Evolutionary conservation across 148 eudicot genomes (phyloP), one percentile per base, ranked within the genome.

Genomic region (Tetragonia tetragonoides): DNA sequence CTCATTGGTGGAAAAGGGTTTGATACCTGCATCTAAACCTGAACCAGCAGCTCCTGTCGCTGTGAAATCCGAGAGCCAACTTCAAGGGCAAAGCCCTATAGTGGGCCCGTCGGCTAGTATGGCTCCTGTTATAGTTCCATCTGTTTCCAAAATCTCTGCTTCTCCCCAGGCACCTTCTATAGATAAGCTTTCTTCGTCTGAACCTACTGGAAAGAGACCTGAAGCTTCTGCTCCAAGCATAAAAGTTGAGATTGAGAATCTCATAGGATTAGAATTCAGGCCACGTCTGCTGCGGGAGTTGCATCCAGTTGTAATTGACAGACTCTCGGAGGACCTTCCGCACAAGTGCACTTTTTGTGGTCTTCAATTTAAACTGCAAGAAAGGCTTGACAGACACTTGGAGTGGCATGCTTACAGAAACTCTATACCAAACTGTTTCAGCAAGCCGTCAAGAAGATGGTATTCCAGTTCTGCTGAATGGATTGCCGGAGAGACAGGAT

Each of bases 1-100:
- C 81, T 75, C 99, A 69, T 86, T 95, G 85, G 84, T 95, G 71
- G 89, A 92, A 12, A 93, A 88, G 78, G 99, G 99, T 62, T 85
- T 95, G 84, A 89, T 95, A 77, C 80, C 92, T 84, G 83, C 94
- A 28, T 84, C 99, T 10, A 87, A 87, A 67, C 73, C 83, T 37
- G 91, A 95, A 80, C 74, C 89, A 75, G 15, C 71, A 1, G 21
- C 81, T 66, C 76, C 86, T 54, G 67, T 65, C 68, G n/a, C 86
- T 66, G 3, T 57, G 68, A 39, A 72, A 38, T 62, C 80, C n/a
- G 73, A 77, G 23, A 66, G 62, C 61, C 77, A 74, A 70, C 68
- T 73, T 68, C 73, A 64, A 64, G 79, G 78, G 42, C 77, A 65
- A 67, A 84, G 77, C 72, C 80, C 88, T 66, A 75, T 28, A 51